Evolutionary conservation across 108 stramenopile species (phyloP).

Genomic region (Skeletonema tropicum): DNA sequence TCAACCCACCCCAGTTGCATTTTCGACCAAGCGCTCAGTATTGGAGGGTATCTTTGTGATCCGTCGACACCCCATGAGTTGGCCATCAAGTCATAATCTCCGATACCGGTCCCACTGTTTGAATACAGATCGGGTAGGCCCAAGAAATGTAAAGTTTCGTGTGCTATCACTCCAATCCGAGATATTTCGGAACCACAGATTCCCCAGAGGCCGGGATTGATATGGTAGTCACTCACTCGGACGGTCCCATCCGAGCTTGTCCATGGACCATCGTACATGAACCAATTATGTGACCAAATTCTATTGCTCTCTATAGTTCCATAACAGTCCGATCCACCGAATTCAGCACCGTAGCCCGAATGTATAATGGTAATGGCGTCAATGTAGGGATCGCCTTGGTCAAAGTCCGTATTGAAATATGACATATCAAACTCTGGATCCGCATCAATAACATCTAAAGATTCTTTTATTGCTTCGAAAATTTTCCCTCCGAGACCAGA

Average conservation of each 20-base stretch:
- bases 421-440: slow-evolving; percentile 16
- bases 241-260: slow-evolving; percentile 12
- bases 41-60: slow-evolving; percentile 54
- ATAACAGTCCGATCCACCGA: slow-evolving; percentile 54
- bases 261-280: slow-evolving; percentile 16
- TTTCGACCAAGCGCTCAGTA: slow-evolving; percentile 59
- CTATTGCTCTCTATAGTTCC: slow-evolving; percentile 17
- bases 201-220: slow-evolving; percentile 38
- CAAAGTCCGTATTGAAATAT: slow-evolving; percentile 28
- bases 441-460: slow-evolving; percentile 6
- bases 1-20: slow-evolving; percentile 58
- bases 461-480: slow-evolving; percentile 36
- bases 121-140: slow-evolving; percentile 56
- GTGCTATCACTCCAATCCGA: slow-evolving; percentile 54
- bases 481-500: slow-evolving; percentile 15
- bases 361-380: slow-evolving; percentile 72
- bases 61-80: slow-evolving; percentile 55
- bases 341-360: slow-evolving; percentile 79
- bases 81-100: slow-evolving; percentile 50
- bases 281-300: slow-evolving; percentile 58
- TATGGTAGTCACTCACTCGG: slow-evolving; percentile 45
- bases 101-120: slow-evolving; percentile 36
- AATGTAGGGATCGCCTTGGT: slow-evolving; percentile 11
- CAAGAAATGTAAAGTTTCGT: slow-evolving; percentile 52
- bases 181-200: slow-evolving; percentile 38